Conservation (phyloP, 257 asterid species). For the Petrea volubilis region DNA sequence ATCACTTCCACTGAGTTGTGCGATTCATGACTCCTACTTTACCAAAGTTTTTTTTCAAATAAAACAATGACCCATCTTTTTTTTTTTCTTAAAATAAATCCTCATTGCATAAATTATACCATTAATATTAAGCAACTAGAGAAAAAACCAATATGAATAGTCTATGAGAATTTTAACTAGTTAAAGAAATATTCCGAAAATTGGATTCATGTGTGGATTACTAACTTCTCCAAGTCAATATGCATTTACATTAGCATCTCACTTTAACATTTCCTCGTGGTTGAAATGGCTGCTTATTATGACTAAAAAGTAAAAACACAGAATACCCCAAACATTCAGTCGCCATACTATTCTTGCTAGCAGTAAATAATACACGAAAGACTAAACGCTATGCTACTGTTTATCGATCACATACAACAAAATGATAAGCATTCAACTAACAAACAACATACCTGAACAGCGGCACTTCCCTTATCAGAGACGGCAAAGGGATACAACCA, state of each 20-base stretch:
- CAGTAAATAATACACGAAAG: too few species aligned
- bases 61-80: background rate
- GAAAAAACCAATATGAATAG: background rate
- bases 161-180: background rate
- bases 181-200: too few species aligned
- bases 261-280: background rate
- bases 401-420: too few species aligned
- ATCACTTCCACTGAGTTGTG: background rate
- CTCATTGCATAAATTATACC: background rate
- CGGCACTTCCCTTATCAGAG: constrained; percentile 74
- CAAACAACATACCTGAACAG: constrained; percentile 54
- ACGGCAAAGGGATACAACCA: constrained; percentile 65
- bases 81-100: background rate
- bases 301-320: too few species aligned
- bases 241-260: background rate
- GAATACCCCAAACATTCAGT: too few species aligned
- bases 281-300: background rate
- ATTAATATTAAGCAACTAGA: background rate
- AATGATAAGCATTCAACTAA: too few species aligned
- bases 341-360: too few species aligned
- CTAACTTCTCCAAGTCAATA: background rate
- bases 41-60: too few species aligned
- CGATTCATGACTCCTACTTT: background rate
- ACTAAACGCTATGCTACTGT: too few species aligned
- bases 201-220: too few species aligned